Conservation (phyloP, 2,329 filamentous ascomycete genomes). For the Cryphonectria radicalis region DNA sequence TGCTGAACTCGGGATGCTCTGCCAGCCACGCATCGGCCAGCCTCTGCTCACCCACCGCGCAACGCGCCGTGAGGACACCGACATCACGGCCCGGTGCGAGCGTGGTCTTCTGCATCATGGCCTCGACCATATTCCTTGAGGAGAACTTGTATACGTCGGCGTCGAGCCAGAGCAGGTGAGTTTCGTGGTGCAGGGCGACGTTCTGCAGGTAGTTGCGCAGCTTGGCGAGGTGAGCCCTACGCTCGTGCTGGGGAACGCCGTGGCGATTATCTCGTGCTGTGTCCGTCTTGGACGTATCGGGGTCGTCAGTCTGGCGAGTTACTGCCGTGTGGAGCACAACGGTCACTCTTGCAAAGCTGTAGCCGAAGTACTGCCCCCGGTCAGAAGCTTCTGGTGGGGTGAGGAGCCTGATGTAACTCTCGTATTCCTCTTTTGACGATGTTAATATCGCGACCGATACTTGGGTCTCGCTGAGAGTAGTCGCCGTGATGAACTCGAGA, state of each 20-base stretch:
- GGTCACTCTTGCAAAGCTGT: background rate
- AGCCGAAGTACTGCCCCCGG: background rate
- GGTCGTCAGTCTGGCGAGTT: background rate
- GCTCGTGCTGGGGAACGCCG: slow-evolving; percentile 2
- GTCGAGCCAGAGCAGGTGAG: slow-evolving; percentile 10
- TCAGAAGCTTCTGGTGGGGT: background rate
- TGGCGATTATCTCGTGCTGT: background rate
- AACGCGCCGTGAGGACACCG: slow-evolving; percentile 7
- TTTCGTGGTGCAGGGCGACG: background rate
- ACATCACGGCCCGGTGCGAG: background rate
- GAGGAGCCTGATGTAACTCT: background rate
- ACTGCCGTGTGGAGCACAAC: background rate
- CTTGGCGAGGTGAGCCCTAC: slow-evolving; percentile 3
- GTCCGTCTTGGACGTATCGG: background rate
- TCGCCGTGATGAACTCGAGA: slow-evolving; percentile 3
- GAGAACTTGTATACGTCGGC: slow-evolving; percentile 14
- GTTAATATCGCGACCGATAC: background rate
- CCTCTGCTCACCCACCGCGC: slow-evolving; percentile 2
- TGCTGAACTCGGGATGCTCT: background rate
- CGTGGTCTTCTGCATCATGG: slow-evolving; percentile 9
- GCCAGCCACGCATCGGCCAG: background rate
- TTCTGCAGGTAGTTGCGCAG: slow-evolving; percentile 12
- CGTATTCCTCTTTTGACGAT: slow-evolving; percentile 1
- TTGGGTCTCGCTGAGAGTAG: background rate
- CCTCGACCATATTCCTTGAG: background rate